These are phyloP conservation scores for Leptodontidium sp. DNA, from an alignment of 2,329 filamentous ascomycete species.

Conservation along the genomic window DNA sequence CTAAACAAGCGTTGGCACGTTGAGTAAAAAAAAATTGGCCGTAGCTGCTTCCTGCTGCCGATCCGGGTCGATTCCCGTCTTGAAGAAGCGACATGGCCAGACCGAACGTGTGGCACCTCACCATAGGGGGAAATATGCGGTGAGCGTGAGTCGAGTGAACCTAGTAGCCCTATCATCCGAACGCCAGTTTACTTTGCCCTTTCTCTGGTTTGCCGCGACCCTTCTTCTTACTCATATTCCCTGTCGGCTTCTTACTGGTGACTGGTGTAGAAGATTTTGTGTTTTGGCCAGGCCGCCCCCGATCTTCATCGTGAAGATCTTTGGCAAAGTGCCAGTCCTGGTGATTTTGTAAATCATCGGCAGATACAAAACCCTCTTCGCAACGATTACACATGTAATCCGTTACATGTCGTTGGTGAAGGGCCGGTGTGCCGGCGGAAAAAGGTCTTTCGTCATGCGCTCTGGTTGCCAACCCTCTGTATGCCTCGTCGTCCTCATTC, in stretches of 20 bases:
- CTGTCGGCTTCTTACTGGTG: constrained; percentile 44
- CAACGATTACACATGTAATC: constrained; percentile 70
- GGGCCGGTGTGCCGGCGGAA: constrained; percentile 39
- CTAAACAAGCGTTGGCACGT: constrained; percentile 27
- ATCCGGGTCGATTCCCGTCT: constrained; percentile 32
- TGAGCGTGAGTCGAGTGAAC: constrained; percentile 16
- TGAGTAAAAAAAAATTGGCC: constrained; percentile 27
- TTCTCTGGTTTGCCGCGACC: constrained; percentile 53
- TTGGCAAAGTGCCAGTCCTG: constrained; percentile 95
- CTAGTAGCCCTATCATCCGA: constrained; percentile 48
- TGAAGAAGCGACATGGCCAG: constrained; percentile 23
- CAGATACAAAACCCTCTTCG: constrained; percentile 62
- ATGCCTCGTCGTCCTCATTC: constrained; percentile 31
- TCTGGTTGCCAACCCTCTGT: constrained; percentile 37
- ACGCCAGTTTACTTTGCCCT: constrained; percentile 67
- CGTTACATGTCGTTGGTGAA: constrained; percentile 48
- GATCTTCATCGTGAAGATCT: constrained; percentile 70
- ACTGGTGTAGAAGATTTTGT: constrained; percentile 29
- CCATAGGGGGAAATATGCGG: constrained; percentile 35
- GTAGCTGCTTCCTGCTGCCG: constrained; percentile 29
- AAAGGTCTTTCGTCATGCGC: constrained; percentile 32
- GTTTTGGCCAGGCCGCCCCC: constrained; percentile 23
- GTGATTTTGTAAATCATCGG: constrained; percentile 75
- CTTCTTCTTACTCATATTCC: constrained; percentile 44
- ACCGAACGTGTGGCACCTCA: constrained; percentile 41